Percentiles rank a stretch among this genome's conserved stretches.
These are phyloP conservation scores for Ceratobasidium sp. DNA, from an alignment of 1,284 basidiomycete species.

Conservation along the genomic window DNA sequence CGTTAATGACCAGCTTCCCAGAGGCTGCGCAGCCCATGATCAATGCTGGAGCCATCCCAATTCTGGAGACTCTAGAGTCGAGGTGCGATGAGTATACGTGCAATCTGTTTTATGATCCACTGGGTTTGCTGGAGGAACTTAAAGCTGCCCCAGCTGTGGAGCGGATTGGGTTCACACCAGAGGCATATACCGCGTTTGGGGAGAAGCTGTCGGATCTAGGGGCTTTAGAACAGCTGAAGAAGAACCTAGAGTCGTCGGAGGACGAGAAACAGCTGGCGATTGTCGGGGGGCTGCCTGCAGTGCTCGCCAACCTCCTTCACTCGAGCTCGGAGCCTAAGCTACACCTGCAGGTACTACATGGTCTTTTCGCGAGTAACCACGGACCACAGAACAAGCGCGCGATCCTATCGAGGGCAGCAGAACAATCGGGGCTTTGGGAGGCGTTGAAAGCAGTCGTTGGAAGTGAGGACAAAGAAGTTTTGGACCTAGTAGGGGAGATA, in stretches of 20 bases:
- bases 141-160: conserved; percentile 19
- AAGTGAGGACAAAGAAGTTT: conserved; percentile 7
- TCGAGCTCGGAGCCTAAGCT: conserved; percentile 16
- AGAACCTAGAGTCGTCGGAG: conserved; percentile 18
- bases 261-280: conserved; percentile 40
- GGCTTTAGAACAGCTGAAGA: conserved; percentile 9
- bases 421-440: conserved; percentile 6
- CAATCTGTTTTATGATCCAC: not conserved
- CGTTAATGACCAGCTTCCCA: conserved; percentile 11
- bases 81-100: not conserved
- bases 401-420: not conserved
- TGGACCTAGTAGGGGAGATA: not conserved
- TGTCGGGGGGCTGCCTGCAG: conserved; percentile 3
- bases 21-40: conserved; percentile 18
- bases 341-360: conserved; percentile 5
- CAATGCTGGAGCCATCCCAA: conserved; percentile 21
- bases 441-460: conserved; percentile 6
- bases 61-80: conserved; percentile 16
- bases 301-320: conserved; percentile 3
- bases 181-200: conserved; percentile 30
- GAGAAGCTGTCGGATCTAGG: conserved; percentile 12
- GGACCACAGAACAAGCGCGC: not conserved
- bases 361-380: conserved; percentile 16
- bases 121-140: not conserved
- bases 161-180: conserved; percentile 29